phyloP scores from a whole-genome alignment of 2,329 filamentous ascomycete species.

The Pseudocercospora ulei region DNA sequence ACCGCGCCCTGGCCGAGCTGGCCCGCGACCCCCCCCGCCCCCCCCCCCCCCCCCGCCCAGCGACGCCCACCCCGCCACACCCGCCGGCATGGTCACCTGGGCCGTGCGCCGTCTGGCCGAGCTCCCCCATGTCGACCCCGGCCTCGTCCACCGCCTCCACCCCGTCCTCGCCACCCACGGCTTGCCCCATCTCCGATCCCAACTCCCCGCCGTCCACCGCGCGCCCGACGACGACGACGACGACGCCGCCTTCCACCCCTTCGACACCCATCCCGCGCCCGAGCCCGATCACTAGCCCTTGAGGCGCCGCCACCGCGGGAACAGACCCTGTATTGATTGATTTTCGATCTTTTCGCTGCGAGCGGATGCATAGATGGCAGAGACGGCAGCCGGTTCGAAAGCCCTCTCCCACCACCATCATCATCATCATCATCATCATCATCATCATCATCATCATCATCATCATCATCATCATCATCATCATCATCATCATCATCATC shows the following conservation, averaged over 20 bases:
- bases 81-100: constrained; percentile 20
- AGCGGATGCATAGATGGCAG: no score
- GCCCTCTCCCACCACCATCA: no score
- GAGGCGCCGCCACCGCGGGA: no score
- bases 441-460: no score
- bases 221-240: background rate
- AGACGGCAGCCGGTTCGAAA: no score
- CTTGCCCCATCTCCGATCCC: constrained; percentile 14
- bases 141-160: constrained; percentile 14
- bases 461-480: no score
- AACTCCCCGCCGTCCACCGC: constrained; percentile 15
- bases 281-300: no score
- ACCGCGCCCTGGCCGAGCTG: constrained; percentile 20
- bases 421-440: no score
- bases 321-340: no score
- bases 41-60: background rate
- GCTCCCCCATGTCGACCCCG: constrained; percentile 12
- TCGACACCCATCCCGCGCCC: background rate
- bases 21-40: background rate
- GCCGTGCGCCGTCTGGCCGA: constrained; percentile 18
- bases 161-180: constrained; percentile 14
- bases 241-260: background rate
- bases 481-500: no score
- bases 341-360: no score
- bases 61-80: constrained; percentile 3